Evolutionary conservation across 345 rosid genomes (phyloP), one percentile per base, ranked within the genome.

Genomic region (Eucalyptus erythrocorys): DNA sequence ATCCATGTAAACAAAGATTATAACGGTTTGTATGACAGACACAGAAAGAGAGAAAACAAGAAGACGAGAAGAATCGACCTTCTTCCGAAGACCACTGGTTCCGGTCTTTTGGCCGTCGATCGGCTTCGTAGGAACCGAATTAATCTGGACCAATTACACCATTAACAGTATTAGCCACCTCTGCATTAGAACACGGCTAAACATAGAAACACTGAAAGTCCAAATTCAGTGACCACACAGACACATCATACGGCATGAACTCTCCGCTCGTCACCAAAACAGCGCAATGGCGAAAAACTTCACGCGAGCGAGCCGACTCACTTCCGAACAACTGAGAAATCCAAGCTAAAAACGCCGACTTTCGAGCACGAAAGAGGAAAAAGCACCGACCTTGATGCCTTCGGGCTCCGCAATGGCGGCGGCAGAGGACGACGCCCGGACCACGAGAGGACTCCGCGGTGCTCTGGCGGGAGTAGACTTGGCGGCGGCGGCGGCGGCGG

Each of bases 21-120:
- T 40, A 37, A 22, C 84, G 24, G 21, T 40, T 2, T 21, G 84
- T 21, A 48, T 10, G 27, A 10, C 26, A 11, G 64, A 12, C 21
- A 82, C 34, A 80, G 55, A 82, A 43, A 61, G 59, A 61, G 48
- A 71, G 19, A 48, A 11, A 48, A 86, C 53, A 47, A 15, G 13
- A 43, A 80, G 61, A 5, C 71, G 47, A 32, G 22, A 21, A 64
- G 22, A n/a, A 27, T 30, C n/a, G 22, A 96, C 98, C 98, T 97
- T 96, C 93, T 96, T 95, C 71, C 99, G 91, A 42, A 95, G 96
- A 5, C 98, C 97, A 82, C 96, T 96, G 13, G 98, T 96, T 87
- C 99, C 98, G 47, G 98, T 96, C 92, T 95, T 96, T 89, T 94
- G 98, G 47, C 97, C 99, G 68, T 95, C 95, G 51, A 96, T 94